phyloP scores from a whole-genome alignment of 106 monocot species.

The Acorus gramineus region DNA sequence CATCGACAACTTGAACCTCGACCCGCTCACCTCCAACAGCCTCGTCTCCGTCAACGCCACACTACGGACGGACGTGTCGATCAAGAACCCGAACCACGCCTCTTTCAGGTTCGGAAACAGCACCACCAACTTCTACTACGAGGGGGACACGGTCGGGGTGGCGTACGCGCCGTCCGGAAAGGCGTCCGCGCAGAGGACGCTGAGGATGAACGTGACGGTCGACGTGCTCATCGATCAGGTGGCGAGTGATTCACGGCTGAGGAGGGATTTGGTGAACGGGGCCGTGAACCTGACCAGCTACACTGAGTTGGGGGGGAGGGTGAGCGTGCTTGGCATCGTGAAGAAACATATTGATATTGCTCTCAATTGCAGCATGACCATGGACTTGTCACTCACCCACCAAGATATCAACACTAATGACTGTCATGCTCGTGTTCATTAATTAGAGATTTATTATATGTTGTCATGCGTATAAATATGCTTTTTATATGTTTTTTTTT shows the following conservation, averaged over 20 bases:
- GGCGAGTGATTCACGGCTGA: neutral
- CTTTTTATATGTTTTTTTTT: too few species aligned
- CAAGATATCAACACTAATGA: slow-evolving; percentile 13
- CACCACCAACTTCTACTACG: too few species aligned
- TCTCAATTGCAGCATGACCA: slow-evolving; percentile 45
- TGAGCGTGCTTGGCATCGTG: slow-evolving; percentile 48
- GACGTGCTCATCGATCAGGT: neutral
- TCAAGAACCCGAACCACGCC: too few species aligned
- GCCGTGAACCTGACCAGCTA: slow-evolving; percentile 37
- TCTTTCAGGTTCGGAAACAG: too few species aligned
- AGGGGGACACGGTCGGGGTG: too few species aligned
- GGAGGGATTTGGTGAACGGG: too few species aligned
- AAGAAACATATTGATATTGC: slow-evolving; percentile 39
- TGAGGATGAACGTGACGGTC: slow-evolving; percentile 1
- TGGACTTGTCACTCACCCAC: neutral
- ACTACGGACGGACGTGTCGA: too few species aligned
- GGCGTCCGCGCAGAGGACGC: neutral
- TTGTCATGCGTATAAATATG: too few species aligned
- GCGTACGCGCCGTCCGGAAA: slow-evolving; percentile 5
- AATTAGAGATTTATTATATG: neutral
- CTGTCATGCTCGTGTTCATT: slow-evolving; percentile 8
- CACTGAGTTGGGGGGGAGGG: slow-evolving; percentile 52
- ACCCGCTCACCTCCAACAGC: too few species aligned
- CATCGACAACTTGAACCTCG: too few species aligned
- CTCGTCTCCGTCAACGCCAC: too few species aligned